A percentile compares a stretch with the other conserved stretches of the same genome.
Conservation (phyloP, 2,329 filamentous ascomycete genomes). For the Didymella pomorum region DNA sequence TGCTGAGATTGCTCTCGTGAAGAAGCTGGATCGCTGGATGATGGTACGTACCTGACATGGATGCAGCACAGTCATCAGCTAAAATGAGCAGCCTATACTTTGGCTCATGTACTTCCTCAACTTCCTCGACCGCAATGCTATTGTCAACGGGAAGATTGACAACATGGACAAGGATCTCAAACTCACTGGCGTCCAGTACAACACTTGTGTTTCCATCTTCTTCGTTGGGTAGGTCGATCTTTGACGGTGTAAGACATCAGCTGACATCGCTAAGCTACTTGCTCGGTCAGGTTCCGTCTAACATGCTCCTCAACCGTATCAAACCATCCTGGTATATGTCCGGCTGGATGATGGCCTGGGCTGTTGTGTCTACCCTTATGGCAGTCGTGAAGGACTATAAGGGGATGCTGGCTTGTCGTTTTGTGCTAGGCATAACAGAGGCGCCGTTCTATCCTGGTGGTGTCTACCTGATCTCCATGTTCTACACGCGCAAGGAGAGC, state of each 20-base stretch:
- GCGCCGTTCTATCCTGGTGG: constrained; percentile 47
- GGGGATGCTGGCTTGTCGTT: constrained; percentile 41
- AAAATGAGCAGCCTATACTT: constrained; percentile 11
- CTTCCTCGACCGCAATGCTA: constrained; percentile 68
- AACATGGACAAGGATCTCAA: constrained; percentile 66
- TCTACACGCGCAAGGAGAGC: constrained; percentile 49
- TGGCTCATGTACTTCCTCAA: constrained; percentile 41
- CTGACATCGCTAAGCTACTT: constrained; percentile 42
- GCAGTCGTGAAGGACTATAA: constrained; percentile 40
- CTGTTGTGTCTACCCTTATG: constrained; percentile 42
- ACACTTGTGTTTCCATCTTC: constrained; percentile 67
- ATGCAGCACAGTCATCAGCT: not conserved
- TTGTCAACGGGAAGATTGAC: constrained; percentile 69
- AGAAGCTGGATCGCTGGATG: constrained; percentile 38
- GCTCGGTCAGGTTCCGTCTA: constrained; percentile 50
- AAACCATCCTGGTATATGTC: constrained; percentile 42
- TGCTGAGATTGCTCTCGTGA: constrained; percentile 34
- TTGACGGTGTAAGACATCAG: constrained; percentile 11
- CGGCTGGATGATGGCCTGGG: constrained; percentile 48
- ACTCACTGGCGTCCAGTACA: constrained; percentile 64
- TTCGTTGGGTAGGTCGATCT: constrained; percentile 56
- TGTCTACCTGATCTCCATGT: constrained; percentile 47
- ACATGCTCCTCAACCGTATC: constrained; percentile 52
- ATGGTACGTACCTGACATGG: constrained; percentile 20
- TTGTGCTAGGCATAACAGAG: constrained; percentile 40